Evolutionary conservation across 495 filamentous ascomycete genomes (phyloP), one percentile per base, ranked within the genome.

Genomic region (Aspergillus steynii): DNA sequence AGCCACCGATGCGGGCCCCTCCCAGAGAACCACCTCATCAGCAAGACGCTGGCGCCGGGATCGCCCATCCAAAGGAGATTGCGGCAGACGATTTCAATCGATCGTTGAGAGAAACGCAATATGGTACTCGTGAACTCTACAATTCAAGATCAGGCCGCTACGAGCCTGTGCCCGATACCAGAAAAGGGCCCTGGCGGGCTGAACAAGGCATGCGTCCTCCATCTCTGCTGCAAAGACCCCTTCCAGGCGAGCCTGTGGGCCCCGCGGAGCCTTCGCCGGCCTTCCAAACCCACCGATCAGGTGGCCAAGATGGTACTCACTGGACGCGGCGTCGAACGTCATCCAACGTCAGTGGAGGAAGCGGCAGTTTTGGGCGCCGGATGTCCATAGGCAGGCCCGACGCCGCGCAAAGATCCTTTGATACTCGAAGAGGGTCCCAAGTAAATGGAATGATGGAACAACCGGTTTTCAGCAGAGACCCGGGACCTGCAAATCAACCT

Each of bases 141-240:
- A 97, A 98, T 72, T 96, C 95, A 9, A 88, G 96, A 46, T 97
- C 92, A 50, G 95, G 96, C 27, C 88, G 92, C 48, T 96, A 96
- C 66, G 95, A 99, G 67, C 93, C 96, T 5, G 96, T 92, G 6
- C 78, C 83, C 48, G 90, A 96, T 59, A 81, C 77, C 28, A 88
- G 91, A 46, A 84, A 91, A 62, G 84, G 84, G 27, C 83, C 87
- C n/a, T 78, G 85, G 52, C 82, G 89, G 51, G 83, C 83, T 52
- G 90, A 95, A 51, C 78, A 78, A 53, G 83, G 82, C 53, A 82
- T 86, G 55, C 84, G 90, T 32, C 85, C 93, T 61, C 90, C 92
- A 27, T 82, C 92, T 29, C 77, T 99, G 15, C 77, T 99, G 53
- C 96, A 99, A 69, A 78, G 94, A 53, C 82, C 87, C 32, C 68